Base-by-base conservation (phyloP, 768 basidiomycete species). In the Clathrus columnatus region DNA sequence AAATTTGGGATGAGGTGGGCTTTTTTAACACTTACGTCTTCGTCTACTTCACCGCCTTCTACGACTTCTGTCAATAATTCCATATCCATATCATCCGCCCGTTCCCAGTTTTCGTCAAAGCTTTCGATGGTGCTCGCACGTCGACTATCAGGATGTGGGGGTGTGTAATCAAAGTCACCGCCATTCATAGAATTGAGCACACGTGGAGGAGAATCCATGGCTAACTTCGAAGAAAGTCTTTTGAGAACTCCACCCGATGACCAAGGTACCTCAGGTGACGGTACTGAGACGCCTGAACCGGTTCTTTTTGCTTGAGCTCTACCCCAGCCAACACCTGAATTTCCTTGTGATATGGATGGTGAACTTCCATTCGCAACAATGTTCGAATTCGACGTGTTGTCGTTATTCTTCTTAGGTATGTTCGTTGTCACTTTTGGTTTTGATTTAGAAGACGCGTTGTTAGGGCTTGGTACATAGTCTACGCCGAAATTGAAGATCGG, bases 61-160 rank as follows among this genome's bases (percentile, higher is more conserved):
- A 68, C 66, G 18, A 68, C 63, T 30, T 75, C 67, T 23, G 84
- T 90, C 49, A 85, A 65, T 79, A 89, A 81, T 61, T 89, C 87
- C 60, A 87, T 69, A 18, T 78, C 81, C 75, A 84, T 80, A 28
- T 81, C 79, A 23, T 81, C 76, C 7, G 68, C 54, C 36, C 36
- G 36, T 17, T 55, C 54, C 54, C 54, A 55, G 29, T 18, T 26
- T 20, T 45, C 29, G 2, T 48, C 54, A 1, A 17, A 20, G 20
- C 80, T 80, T 67, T 66, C 42, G 61, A 59, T 51, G 62, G 62
- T 14, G 54, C 61, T 51, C 20, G 42, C 36, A 64, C 63, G 8
- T 62, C 63, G 44, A 60, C 57, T 24, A 60, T 65, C 54, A 54
- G 74, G 68, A 54, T 62, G 59, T 61, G 62, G 41, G 54, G 62